Conservation (phyloP, 805 yeast species). For the Candida michaelii region DNA sequence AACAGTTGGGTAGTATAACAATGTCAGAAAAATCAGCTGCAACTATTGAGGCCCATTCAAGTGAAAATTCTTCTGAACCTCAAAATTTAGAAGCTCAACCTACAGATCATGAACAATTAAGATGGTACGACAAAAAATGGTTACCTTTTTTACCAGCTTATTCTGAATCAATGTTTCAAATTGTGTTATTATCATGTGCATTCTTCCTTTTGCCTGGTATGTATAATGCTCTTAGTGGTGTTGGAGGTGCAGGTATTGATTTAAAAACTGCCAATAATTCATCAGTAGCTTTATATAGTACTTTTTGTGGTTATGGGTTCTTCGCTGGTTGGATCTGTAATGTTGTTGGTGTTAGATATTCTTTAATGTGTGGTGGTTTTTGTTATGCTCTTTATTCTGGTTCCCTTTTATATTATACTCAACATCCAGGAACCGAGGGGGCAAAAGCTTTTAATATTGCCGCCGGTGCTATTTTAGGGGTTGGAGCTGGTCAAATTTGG, state of each 20-base stretch:
- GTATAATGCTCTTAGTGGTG: conserved; percentile 51
- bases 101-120: conserved; percentile 33
- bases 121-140: conserved; percentile 39
- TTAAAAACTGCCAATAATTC: conserved; percentile 46
- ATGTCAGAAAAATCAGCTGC: conserved; percentile 12
- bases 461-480: conserved; percentile 57
- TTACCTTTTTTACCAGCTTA: conserved; percentile 32
- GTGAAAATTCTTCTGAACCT: conserved; percentile 12
- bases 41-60: conserved; percentile 12
- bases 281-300: conserved; percentile 51
- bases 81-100: conserved; percentile 22
- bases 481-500: conserved; percentile 57
- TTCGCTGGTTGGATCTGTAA: conserved; percentile 57
- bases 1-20: not conserved
- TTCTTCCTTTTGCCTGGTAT: conserved; percentile 53
- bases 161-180: conserved; percentile 41
- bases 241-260: conserved; percentile 48
- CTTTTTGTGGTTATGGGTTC: conserved; percentile 59
- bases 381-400: conserved; percentile 57
- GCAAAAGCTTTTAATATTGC: conserved; percentile 42
- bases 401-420: conserved; percentile 45
- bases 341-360: conserved; percentile 44
- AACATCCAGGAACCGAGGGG: conserved; percentile 45
- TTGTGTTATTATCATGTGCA: conserved; percentile 46
- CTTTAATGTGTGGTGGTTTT: conserved; percentile 52